Conservation (phyloP, 202 grass and related monocot species). For the Setaria viridis region DNA sequence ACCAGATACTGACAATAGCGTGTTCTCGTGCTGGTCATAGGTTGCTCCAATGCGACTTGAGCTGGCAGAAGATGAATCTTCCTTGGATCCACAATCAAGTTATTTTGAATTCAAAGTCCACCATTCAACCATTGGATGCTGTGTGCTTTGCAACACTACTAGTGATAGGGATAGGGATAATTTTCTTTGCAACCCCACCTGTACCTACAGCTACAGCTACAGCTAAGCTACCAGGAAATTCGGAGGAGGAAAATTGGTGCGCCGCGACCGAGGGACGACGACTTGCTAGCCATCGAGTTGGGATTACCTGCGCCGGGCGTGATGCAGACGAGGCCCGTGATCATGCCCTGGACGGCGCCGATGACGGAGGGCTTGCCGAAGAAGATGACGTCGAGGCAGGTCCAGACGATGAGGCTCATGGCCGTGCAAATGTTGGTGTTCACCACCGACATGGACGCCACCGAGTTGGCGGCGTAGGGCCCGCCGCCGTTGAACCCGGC, state of each 20-base stretch:
- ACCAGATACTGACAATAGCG: background rate
- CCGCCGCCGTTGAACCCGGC: slow-evolving; percentile 59
- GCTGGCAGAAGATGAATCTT: too few species aligned
- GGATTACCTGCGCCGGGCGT: slow-evolving; percentile 43
- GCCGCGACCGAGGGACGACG: too few species aligned
- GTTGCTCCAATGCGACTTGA: too few species aligned
- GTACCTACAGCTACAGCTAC: too few species aligned
- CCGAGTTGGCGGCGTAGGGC: slow-evolving; percentile 49
- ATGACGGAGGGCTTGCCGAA: slow-evolving; percentile 60
- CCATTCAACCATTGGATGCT: background rate
- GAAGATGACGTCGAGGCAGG: slow-evolving; percentile 59
- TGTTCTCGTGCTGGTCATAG: too few species aligned
- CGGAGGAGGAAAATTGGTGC: background rate
- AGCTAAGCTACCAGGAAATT: background rate
- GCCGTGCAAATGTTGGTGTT: slow-evolving; percentile 59
- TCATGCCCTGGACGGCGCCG: slow-evolving; percentile 59
- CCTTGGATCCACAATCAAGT: too few species aligned
- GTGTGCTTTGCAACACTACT: too few species aligned
- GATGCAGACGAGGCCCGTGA: slow-evolving; percentile 55
- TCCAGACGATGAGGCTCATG: slow-evolving; percentile 59
- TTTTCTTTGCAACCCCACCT: background rate
- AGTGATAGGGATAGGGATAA: too few species aligned
- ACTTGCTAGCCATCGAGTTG: too few species aligned
- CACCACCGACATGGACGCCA: slow-evolving; percentile 46
- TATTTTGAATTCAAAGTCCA: slow-evolving; percentile 58